Evolutionary conservation across 345 rosid genomes (phyloP), one percentile per base, ranked within the genome.

Genomic region (Hibiscus tridactylites): DNA sequence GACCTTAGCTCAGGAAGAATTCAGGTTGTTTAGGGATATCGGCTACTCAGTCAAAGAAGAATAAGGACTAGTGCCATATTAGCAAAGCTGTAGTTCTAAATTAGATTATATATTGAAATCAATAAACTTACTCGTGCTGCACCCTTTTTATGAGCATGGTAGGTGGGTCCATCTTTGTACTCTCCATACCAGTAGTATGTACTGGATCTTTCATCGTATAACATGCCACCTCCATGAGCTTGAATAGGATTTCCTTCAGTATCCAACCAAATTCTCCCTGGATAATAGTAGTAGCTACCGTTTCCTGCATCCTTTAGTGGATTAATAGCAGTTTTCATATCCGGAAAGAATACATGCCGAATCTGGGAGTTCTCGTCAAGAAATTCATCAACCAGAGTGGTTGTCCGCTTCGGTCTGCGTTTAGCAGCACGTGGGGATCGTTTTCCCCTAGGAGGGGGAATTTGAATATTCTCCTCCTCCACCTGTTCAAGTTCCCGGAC

Each of bases 121-220:
- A 39, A 58, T 56, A 13, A 19, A 71, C 91, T 88, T 80, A 94
- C 98, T 85, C 98, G 79, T 13, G 96, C 96, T 15, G 96, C 83
- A 61, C 87, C 98, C 64, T 83, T 88, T 74, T 86, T 84, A 78
- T 89, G 88, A 72, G 88, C 84, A 73, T 82, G 91, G 71, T 90
- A 94, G 28, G 97, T 91, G 6, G 93, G 96, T 73, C 98, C 97
- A 76, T 94, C 96, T 83, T 94, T 94, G 74, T 87, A 91, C 77
- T 91, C 97, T 68, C 95, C 98, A 73, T 93, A 93, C 98, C 97
- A 93, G 72, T 85, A 93, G 81, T 93, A 88, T 3, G 83, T 88
- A 39, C 65, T 65, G 2, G 91, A 91, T 33, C 64, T 80, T 53
- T 83, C 83, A 52, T 93, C 94, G 26, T 76, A 87, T 4, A 56